Evolutionary conservation across 768 basidiomycete genomes (phyloP).

Genomic region (Mycena vulgaris): DNA sequence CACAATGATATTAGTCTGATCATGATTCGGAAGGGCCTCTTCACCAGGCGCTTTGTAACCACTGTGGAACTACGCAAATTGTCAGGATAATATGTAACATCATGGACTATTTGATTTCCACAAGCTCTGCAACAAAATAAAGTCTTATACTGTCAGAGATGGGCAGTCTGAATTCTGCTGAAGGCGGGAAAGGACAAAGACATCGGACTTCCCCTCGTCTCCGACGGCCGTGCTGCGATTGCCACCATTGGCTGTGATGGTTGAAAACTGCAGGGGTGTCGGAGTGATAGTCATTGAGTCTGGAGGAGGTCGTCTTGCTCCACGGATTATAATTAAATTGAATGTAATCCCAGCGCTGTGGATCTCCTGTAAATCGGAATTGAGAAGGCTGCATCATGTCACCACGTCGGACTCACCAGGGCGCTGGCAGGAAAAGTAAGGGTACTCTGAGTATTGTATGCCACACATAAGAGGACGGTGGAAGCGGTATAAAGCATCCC

Average conservation of each 20-base stretch:
- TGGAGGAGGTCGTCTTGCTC: neutral
- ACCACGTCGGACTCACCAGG: neutral
- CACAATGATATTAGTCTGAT: too few relatives aligned
- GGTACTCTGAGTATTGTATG: constrained; percentile 12
- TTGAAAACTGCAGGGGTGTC: neutral
- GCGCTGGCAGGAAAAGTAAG: constrained; percentile 12
- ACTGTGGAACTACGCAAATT: too few relatives aligned
- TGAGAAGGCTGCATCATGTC: neutral
- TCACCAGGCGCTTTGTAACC: too few relatives aligned
- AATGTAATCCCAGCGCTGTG: constrained; percentile 23
- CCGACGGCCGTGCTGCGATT: neutral
- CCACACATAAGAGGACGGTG: constrained; percentile 9
- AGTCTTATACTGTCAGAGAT: too few relatives aligned
- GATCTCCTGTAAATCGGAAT: neutral
- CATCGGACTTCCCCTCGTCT: too few relatives aligned
- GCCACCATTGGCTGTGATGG: neutral
- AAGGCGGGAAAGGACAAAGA: too few relatives aligned
- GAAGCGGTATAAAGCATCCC: constrained; percentile 20
- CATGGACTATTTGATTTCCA: too few relatives aligned
- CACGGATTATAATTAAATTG: constrained; percentile 20
- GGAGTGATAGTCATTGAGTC: neutral
- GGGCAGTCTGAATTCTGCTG: too few relatives aligned
- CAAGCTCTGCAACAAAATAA: too few relatives aligned
- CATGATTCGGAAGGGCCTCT: too few relatives aligned
- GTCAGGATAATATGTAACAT: too few relatives aligned